A percentile compares a stretch with the other conserved stretches of the same genome.
These are phyloP conservation scores for Pyricularia grisea DNA, from an alignment of 2,329 filamentous ascomycete genomes.

Conservation along the genomic window DNA sequence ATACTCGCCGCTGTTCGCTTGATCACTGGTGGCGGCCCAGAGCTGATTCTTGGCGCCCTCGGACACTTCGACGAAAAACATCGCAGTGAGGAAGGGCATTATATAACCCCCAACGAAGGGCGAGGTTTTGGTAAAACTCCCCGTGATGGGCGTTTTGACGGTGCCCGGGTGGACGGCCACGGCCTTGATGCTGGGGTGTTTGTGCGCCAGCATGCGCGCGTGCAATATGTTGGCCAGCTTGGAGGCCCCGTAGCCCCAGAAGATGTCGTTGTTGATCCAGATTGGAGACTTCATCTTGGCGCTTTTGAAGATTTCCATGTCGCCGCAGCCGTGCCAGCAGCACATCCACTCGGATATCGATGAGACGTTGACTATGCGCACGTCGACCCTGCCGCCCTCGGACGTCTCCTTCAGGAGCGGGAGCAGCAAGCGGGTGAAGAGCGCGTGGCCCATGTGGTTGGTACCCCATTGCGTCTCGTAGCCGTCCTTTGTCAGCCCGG, in stretches of 20 bases:
- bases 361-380: constrained; percentile 15
- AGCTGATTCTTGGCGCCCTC: constrained; percentile 30
- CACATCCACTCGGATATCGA: constrained; percentile 10
- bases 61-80: background rate
- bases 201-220: constrained; percentile 16
- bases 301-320: background rate
- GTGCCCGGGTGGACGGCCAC: constrained; percentile 2
- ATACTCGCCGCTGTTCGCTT: constrained; percentile 19
- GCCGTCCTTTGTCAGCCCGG: constrained; percentile 27
- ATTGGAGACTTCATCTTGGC: constrained; percentile 9
- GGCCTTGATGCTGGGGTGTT: background rate
- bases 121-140: constrained; percentile 13
- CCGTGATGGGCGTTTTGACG: background rate
- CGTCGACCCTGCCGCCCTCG: constrained; percentile 8
- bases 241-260: constrained; percentile 28
- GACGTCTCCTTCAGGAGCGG: constrained; percentile 16
- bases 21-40: constrained; percentile 26
- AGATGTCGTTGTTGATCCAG: constrained; percentile 7
- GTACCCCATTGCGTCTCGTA: constrained; percentile 38
- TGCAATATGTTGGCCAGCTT: constrained; percentile 36
- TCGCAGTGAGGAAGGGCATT: background rate
- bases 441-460: constrained; percentile 37
- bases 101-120: background rate
- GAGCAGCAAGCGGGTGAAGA: constrained; percentile 27
- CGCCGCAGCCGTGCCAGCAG: constrained; percentile 8